Evolutionary conservation across 495 filamentous ascomycete species (phyloP), one percentile per base, ranked within the genome.

Genomic region (Aspergillus ostianus): DNA sequence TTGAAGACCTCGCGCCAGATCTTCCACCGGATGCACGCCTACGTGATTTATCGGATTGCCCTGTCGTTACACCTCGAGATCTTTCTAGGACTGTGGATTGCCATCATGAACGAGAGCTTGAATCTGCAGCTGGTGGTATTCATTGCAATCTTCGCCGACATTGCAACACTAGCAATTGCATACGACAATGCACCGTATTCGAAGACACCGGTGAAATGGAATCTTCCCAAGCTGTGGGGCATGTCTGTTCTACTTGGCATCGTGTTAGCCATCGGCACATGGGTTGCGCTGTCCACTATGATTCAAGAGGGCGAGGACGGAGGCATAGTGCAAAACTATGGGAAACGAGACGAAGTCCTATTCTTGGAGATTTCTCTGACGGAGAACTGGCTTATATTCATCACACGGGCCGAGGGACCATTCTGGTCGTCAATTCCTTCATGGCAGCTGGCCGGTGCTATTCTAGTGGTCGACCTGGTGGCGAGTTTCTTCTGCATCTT

Each of bases 381-480:
- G 55, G 90, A 96, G 80, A 97, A 94, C 77, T 96, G 92, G 92
- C 84, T 96, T 49, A 97, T 97, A 77, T 93, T 97, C 80, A 92
- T 96, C 73, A 96, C 92, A 60, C 89, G 92, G 80, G 88, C 90
- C 74, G 90, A 89, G 67, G 88, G 89, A 60, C 87, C 90, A 23
- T 91, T 93, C 82, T 93, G 90, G 90, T 88, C 86, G 3, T 90
- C 86, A 23, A 79, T 87, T 47, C 92, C 92, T 17, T 95, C 92
- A 52, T 89, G 89, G 85, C 88, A 93, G 72, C 81, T 97, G 51
- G 66, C 81, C 53, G 83, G 81, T 48, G 92, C 92, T 47, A 88
- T 96, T 53, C 73, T 94, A 20, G 58, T 87, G 41, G 92, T 97
- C 63, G 90, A 96, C 72, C 73, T 92, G 57, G 73, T 95, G 36